Conservation (phyloP, 805 yeast species). For the Candida jianshihensis region DNA sequence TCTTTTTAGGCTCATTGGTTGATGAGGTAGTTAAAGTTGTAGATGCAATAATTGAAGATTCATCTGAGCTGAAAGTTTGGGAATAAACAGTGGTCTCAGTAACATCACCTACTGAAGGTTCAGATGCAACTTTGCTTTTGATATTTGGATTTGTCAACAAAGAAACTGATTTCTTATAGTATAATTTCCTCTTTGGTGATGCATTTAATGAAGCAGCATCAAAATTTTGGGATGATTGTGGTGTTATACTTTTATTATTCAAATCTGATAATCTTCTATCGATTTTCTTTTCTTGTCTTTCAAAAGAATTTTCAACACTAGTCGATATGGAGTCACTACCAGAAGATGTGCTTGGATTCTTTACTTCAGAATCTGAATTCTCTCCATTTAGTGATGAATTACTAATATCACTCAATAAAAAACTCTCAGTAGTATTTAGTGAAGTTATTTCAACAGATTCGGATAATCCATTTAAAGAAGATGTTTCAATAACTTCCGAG, state of each 20-base stretch:
- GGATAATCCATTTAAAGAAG: background rate
- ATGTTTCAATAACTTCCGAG: background rate
- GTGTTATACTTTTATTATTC: conserved; percentile 1
- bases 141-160: conserved; percentile 8
- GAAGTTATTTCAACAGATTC: background rate
- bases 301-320: conserved; percentile 19
- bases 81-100: conserved; percentile 21
- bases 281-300: conserved; percentile 12
- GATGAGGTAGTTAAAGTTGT: too few relatives aligned
- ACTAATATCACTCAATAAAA: background rate
- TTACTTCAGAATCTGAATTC: background rate
- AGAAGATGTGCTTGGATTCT: background rate
- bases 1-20: conserved; percentile 4
- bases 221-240: conserved; percentile 1
- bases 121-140: too few relatives aligned
- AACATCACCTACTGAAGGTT: conserved; percentile 5
- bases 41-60: background rate
- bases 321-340: conserved; percentile 4
- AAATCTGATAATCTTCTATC: conserved; percentile 9
- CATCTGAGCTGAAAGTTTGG: conserved; percentile 10
- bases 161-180: conserved; percentile 12
- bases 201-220: conserved; percentile 4
- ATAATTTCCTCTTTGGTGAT: conserved; percentile 12
- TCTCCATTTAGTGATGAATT: background rate
- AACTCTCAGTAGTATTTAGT: background rate